Percentiles rank a stretch among this genome's conserved stretches.
phyloP scores from a whole-genome alignment of 208 protist species.

The Leishmania gerbilli region DNA sequence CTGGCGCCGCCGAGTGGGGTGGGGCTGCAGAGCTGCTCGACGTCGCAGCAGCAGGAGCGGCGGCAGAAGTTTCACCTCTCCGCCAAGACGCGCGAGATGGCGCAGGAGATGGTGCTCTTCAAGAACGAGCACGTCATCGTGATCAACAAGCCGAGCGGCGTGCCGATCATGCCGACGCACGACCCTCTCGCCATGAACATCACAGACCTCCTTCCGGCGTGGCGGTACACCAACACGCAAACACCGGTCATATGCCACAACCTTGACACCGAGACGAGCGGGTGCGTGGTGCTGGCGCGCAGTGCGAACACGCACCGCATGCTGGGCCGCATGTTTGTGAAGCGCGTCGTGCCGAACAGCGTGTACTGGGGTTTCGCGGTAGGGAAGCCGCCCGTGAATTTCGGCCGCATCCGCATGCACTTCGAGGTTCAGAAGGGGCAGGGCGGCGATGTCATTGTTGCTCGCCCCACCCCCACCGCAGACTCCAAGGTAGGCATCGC shows the following conservation, averaged over 20 bases:
- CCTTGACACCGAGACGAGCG: constrained; percentile 90
- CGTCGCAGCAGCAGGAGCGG: constrained; percentile 1
- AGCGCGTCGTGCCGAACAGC: constrained; percentile 90
- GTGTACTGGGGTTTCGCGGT: constrained; percentile 93
- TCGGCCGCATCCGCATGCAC: constrained; percentile 92
- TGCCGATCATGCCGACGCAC: constrained; percentile 90
- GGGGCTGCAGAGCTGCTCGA: constrained; percentile 12
- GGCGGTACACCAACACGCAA: constrained; percentile 81
- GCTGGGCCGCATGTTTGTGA: constrained; percentile 90
- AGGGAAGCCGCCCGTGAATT: constrained; percentile 85
- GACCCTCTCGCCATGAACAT: constrained; percentile 89
- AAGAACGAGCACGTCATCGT: constrained; percentile 95
- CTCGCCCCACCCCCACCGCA: constrained; percentile 73
- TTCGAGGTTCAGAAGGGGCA: constrained; percentile 82
- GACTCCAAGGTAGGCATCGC: constrained; percentile 83
- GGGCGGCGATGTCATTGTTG: constrained; percentile 80
- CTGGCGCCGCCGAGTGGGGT: constrained; percentile 59
- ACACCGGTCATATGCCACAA: constrained; percentile 90
- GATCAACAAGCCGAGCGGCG: constrained; percentile 92
- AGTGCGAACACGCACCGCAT: constrained; percentile 80
- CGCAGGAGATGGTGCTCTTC: constrained; percentile 93
- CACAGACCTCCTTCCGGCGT: constrained; percentile 84
- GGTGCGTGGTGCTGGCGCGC: constrained; percentile 89
- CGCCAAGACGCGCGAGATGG: constrained; percentile 63
- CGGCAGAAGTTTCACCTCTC: constrained; percentile 64